Conservation (phyloP, 106 monocot species). For the Dendrobium chrysotoxum region DNA sequence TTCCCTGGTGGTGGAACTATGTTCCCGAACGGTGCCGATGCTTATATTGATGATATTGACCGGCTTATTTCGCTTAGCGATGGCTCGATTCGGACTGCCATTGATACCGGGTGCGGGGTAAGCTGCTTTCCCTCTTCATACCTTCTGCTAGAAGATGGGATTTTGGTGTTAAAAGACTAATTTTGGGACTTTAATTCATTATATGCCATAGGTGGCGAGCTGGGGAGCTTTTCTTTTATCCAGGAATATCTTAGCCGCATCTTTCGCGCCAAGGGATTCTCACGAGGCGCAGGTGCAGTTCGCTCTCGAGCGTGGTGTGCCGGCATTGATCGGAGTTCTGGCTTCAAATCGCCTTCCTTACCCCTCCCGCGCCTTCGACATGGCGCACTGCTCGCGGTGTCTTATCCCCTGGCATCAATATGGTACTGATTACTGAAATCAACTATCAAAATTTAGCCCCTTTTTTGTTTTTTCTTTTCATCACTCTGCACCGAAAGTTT, state of each 20-base stretch:
- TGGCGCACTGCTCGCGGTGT: constrained; percentile 92
- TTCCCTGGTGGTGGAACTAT: constrained; percentile 91
- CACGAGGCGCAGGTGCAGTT: constrained; percentile 76
- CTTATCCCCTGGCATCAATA: constrained; percentile 82
- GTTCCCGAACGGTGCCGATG: constrained; percentile 76
- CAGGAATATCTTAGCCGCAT: constrained; percentile 47
- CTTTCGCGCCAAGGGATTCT: constrained; percentile 54
- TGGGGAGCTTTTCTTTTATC: constrained; percentile 62
- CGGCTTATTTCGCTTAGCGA: constrained; percentile 41
- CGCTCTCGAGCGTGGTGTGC: constrained; percentile 73
- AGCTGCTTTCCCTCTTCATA: not conserved
- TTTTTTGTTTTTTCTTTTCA: not conserved
- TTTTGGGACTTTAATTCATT: too few species aligned
- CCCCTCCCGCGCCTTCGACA: constrained; percentile 70
- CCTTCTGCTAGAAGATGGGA: too few species aligned
- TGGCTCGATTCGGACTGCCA: constrained; percentile 62
- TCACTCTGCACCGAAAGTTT: too few species aligned
- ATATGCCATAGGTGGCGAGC: constrained; percentile 48
- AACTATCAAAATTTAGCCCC: not conserved
- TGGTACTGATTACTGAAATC: constrained; percentile 28
- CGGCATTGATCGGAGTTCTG: constrained; percentile 74
- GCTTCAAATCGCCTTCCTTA: constrained; percentile 70
- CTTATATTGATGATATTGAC: constrained; percentile 73
- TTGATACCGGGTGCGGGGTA: constrained; percentile 89
- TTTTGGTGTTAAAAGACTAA: too few species aligned